Percentiles rank a stretch among this genome's conserved stretches.
These are phyloP conservation scores for Colletotrichum sp. DNA, from an alignment of 2,329 filamentous ascomycete genomes.

Conservation along the genomic window DNA sequence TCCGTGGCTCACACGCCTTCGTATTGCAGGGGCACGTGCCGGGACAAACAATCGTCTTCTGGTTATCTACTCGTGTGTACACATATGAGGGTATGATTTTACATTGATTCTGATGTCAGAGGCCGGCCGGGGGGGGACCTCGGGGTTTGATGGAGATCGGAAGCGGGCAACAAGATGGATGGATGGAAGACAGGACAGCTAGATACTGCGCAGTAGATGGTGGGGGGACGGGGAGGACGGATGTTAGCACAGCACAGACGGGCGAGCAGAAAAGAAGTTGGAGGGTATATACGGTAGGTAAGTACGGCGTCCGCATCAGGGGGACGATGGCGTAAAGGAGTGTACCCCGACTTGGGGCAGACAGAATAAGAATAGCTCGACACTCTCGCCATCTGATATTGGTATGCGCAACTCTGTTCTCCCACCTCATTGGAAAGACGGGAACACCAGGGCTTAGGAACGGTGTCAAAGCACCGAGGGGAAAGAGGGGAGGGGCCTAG, in stretches of 20 bases:
- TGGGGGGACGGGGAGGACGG: not conserved
- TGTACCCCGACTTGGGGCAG: not conserved
- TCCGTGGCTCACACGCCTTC: not conserved
- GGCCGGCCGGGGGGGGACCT: not conserved
- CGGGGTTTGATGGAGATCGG: not conserved
- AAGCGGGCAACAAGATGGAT: not conserved
- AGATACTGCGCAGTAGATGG: not conserved
- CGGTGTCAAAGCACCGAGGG: not conserved
- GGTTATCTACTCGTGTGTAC: not conserved
- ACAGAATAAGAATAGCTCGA: not conserved
- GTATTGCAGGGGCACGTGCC: not conserved
- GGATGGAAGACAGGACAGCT: not conserved
- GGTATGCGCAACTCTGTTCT: not conserved
- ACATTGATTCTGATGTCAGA: conserved; percentile 1
- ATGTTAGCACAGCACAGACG: not conserved
- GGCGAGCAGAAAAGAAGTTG: not conserved
- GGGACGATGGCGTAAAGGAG: not conserved
- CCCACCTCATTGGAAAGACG: not conserved
- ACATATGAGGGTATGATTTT: not conserved
- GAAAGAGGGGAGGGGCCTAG: not conserved
- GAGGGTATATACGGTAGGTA: not conserved
- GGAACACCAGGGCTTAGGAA: not conserved
- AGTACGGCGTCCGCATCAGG: not conserved
- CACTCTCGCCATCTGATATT: conserved; percentile 13
- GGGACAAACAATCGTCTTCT: not conserved